Evolutionary conservation across 2,329 filamentous ascomycete species (phyloP).

Genomic region (Sarocladium brachiariae): DNA sequence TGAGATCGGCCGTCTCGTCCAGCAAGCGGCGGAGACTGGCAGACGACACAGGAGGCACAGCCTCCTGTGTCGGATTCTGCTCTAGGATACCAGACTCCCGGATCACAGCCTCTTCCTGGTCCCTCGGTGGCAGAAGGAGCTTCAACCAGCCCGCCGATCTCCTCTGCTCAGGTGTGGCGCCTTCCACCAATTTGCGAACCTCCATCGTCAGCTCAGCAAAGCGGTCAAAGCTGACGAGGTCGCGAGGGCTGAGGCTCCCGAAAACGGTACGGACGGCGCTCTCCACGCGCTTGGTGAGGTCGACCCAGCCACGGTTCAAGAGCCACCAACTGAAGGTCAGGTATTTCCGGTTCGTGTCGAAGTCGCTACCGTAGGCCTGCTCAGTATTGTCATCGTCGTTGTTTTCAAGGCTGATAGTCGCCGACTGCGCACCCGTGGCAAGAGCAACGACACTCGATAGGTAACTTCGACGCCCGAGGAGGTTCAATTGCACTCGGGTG

Average conservation of each 20-base stretch:
- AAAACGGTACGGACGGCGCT: constrained; percentile 85
- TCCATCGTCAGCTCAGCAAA: constrained; percentile 76
- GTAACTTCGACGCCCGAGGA: constrained; percentile 91
- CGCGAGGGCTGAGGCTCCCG: constrained; percentile 78
- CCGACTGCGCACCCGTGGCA: constrained; percentile 65
- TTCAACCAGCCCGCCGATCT: constrained; percentile 63
- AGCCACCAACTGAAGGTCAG: constrained; percentile 98
- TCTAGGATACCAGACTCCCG: constrained; percentile 74
- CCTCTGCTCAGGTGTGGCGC: constrained; percentile 36
- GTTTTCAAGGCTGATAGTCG: constrained; percentile 84
- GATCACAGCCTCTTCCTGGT: constrained; percentile 77
- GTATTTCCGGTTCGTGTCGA: constrained; percentile 91
- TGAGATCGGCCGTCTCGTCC: constrained; percentile 91
- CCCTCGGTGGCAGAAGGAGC: constrained; percentile 72
- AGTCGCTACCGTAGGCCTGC: constrained; percentile 83
- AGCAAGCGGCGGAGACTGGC: constrained; percentile 71
- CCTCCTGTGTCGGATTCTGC: constrained; percentile 31
- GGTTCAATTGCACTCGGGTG: constrained; percentile 92
- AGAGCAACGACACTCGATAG: constrained; percentile 91
- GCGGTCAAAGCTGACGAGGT: constrained; percentile 74
- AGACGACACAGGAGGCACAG: constrained; percentile 35
- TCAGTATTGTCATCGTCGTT: constrained; percentile 83
- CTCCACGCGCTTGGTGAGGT: constrained; percentile 75
- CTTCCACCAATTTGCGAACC: constrained; percentile 80
- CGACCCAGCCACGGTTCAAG: constrained; percentile 80